Evolutionary conservation across 495 filamentous ascomycete genomes (phyloP).

Genomic region (Lasiosphaeria miniovina): DNA sequence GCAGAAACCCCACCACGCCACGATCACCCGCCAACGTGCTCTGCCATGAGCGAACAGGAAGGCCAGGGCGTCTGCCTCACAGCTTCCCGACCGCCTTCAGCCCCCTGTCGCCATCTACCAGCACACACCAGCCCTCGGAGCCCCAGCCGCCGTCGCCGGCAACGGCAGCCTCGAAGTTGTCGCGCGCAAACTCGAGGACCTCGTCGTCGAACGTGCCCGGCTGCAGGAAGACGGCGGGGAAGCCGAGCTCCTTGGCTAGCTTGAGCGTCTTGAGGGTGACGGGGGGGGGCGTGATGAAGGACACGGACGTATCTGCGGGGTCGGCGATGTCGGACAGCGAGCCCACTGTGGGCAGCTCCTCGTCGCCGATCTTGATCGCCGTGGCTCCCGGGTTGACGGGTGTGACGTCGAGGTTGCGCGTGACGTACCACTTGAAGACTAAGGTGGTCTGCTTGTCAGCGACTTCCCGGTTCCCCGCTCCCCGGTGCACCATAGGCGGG

Average conservation of each 20-base stretch:
- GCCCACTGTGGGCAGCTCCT: constrained; percentile 60
- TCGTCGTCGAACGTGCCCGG: constrained; percentile 80
- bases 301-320: constrained; percentile 70
- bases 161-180: constrained; percentile 64
- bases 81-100: constrained; percentile 55
- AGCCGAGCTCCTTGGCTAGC: constrained; percentile 75
- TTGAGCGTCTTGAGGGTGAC: constrained; percentile 66
- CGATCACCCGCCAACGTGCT: neutral
- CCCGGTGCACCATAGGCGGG: neutral
- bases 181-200: constrained; percentile 64
- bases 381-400: constrained; percentile 75
- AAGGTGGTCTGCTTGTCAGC: constrained; percentile 22
- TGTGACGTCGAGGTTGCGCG: constrained; percentile 69
- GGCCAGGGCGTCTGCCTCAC: constrained; percentile 7
- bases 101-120: constrained; percentile 81
- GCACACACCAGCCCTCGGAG: constrained; percentile 83
- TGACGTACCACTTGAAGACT: constrained; percentile 90
- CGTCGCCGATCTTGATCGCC: constrained; percentile 50
- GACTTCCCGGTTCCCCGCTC: neutral
- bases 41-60: neutral
- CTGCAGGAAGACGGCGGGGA: constrained; percentile 86
- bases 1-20: too few species aligned
- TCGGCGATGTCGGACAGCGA: constrained; percentile 60
- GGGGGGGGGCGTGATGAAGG: constrained; percentile 82
- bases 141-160: constrained; percentile 64